Conservation (phyloP, 2,329 filamentous ascomycete genomes). For the Dactylellina parvicollis region DNA sequence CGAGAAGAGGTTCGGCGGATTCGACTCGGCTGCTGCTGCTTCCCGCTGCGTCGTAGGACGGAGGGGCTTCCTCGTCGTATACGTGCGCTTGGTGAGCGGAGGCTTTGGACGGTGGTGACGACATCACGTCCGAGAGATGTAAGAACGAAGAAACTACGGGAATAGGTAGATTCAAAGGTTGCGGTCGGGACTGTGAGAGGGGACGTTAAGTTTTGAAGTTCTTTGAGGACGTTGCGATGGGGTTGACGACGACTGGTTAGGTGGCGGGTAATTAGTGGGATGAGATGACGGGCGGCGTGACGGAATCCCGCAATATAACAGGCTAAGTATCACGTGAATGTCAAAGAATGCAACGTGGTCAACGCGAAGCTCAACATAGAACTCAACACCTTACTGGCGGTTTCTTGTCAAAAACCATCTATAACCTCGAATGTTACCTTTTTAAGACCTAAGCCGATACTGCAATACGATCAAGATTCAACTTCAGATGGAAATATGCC, state of each 20-base stretch:
- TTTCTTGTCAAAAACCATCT: no score
- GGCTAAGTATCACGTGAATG: no score
- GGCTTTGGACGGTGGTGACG: conserved; percentile 45
- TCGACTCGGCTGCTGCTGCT: conserved; percentile 42
- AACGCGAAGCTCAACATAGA: no score
- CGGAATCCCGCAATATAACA: no score
- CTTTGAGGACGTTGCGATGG: not conserved
- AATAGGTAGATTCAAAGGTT: not conserved
- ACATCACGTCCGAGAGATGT: conserved; percentile 5
- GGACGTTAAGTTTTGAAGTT: not conserved
- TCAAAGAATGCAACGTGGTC: no score
- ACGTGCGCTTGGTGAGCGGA: conserved; percentile 38
- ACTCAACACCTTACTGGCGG: no score
- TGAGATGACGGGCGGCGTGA: conserved; percentile 8
- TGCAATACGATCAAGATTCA: no score
- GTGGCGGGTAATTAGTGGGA: conserved; percentile 42
- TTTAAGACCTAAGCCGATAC: no score
- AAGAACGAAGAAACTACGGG: not conserved
- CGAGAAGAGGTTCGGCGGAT: conserved; percentile 47
- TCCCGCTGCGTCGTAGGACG: conserved; percentile 43
- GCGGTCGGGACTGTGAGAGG: no score
- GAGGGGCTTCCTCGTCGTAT: conserved; percentile 50
- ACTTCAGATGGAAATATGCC: no score
- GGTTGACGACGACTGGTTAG: conserved; percentile 30
- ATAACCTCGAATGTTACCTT: no score